Evolutionary conservation across 345 rosid species (phyloP).

Genomic region (Salix suchowensis): DNA sequence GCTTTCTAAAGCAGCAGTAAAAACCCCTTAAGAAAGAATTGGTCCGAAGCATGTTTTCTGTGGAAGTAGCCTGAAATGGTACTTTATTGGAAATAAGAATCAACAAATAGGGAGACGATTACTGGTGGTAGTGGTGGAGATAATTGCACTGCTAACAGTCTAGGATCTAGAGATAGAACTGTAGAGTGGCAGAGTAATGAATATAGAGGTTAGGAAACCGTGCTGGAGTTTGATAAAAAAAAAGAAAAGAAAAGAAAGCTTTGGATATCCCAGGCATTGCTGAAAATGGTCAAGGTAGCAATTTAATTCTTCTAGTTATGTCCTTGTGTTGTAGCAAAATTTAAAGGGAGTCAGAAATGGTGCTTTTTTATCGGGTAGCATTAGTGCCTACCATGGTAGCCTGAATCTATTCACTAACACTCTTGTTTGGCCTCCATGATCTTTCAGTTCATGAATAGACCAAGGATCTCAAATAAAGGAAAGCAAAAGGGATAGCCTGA

Average conservation of each 20-base stretch:
- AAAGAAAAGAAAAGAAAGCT: neutral
- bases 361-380: neutral
- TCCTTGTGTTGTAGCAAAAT: neutral
- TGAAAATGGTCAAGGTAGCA: neutral
- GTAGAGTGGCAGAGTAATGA: neutral
- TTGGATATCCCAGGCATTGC: neutral
- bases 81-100: neutral
- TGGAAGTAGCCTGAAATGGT: neutral
- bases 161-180: neutral
- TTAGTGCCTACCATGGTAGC: too few species aligned
- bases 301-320: neutral
- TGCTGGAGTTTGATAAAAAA: neutral
- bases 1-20: neutral
- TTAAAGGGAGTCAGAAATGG: neutral
- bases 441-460: neutral
- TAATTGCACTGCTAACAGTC: neutral
- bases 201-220: neutral
- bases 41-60: neutral
- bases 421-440: neutral
- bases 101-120: neutral
- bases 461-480: neutral
- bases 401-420: neutral
- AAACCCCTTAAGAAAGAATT: neutral
- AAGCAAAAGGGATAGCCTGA: neutral
- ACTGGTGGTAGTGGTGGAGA: neutral